Conservation (phyloP, 768 basidiomycete species). For the Lactifluus piperatus region DNA sequence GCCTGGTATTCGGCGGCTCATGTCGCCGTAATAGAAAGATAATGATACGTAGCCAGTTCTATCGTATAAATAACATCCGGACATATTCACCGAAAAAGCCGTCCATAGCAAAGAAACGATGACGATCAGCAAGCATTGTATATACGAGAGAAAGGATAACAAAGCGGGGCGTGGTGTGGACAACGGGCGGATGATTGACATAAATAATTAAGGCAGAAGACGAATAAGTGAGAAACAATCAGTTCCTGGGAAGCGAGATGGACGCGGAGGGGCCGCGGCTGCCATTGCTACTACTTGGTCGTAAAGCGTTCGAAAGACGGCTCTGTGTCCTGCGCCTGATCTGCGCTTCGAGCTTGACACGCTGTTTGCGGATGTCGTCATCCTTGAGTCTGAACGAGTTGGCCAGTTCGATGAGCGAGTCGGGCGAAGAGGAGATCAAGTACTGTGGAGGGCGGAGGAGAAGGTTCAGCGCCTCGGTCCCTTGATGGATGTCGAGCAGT, state of each 20-base stretch:
- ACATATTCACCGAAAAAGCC: neutral
- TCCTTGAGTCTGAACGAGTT: conserved; percentile 67
- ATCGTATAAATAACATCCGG: neutral
- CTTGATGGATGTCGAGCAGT: conserved; percentile 43
- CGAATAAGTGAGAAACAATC: neutral
- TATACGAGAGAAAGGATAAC: neutral
- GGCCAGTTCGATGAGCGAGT: conserved; percentile 52
- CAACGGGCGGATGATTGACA: neutral
- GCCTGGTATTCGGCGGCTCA: neutral
- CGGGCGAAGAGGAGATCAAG: conserved; percentile 51
- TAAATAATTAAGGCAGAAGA: neutral
- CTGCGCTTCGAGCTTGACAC: conserved; percentile 67
- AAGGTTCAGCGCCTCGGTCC: conserved; percentile 38
- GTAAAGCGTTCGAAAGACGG: conserved; percentile 20
- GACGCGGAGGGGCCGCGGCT: conserved; percentile 1
- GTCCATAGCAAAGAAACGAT: neutral
- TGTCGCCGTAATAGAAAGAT: neutral
- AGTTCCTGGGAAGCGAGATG: conserved; percentile 25
- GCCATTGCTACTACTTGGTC: neutral
- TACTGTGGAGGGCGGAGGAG: conserved; percentile 43
- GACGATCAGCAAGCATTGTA: neutral
- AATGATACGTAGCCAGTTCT: neutral
- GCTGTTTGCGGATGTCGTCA: conserved; percentile 69
- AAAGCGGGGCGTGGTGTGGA: neutral
- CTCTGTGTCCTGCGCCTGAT: conserved; percentile 48